Evolutionary conservation across 1,139 yeast species (phyloP), one percentile per base, ranked within the genome.

Genomic region (Suhomyces ambrosiae): DNA sequence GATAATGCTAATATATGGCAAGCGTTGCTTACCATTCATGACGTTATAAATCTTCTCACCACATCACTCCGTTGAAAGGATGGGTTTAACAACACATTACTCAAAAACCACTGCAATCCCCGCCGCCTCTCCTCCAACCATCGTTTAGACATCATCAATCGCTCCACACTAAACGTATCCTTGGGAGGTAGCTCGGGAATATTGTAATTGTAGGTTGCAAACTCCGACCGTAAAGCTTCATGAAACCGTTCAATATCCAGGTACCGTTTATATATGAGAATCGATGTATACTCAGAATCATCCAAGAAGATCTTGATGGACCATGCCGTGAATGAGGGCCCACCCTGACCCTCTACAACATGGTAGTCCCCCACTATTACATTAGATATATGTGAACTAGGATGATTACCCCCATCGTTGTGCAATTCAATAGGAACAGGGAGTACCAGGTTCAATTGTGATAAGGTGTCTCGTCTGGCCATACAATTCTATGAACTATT

Each of bases 21-120:
- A n/a, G n/a, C n/a, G n/a, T n/a, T n/a, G n/a, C n/a, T n/a, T n/a
- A n/a, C n/a, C n/a, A 6, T n/a, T 24, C 27, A 24, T 14, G 18
- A 15, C 30, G 65, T 45, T 7, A 82, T 74, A 58, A 83, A 84
- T 27, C 62, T 57, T 46, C 73, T 74, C 8, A 83, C 79, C 8
- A 71, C 64, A 1, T 54, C 55, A 17, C 75, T 61, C 36, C 68
- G 64, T 44, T 77, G 75, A 47, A 78, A 65, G 7, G 64, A 63
- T 0, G 94, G 92, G 50, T 86, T 82, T 50, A 87, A 63, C 25
- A 86, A 56, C 4, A 85, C 78, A 47, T 82, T 80, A 44, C 79
- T 76, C 51, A 84, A 54, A 58, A 87, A 86, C 74, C 82, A 86
- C 52, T 86, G 94, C 14, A 86, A 63, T 0, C 92, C 88, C 37